A percentile compares a stretch with the other conserved stretches of the same genome.
phyloP scores from a whole-genome alignment of 257 asterid species.

The Primulina eburnea region DNA sequence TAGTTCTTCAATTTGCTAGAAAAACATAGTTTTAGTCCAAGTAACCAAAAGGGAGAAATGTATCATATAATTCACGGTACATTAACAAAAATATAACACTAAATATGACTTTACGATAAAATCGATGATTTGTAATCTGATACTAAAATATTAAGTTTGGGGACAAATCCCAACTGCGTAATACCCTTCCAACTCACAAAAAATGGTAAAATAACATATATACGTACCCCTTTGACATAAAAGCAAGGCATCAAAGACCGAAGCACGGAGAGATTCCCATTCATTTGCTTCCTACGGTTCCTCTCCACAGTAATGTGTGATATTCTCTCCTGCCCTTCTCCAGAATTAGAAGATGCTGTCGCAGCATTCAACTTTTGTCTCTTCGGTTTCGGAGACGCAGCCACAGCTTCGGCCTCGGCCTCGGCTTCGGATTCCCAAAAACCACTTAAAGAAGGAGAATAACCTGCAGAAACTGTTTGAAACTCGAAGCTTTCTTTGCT shows the following conservation, averaged over 20 bases:
- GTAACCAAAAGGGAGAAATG: not conserved
- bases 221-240: constrained; percentile 64
- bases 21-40: not conserved
- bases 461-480: constrained; percentile 34
- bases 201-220: too few relatives aligned
- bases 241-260: constrained; percentile 85
- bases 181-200: not conserved
- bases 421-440: constrained; percentile 34
- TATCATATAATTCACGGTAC: too few relatives aligned
- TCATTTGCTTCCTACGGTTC: constrained; percentile 85
- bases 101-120: too few relatives aligned
- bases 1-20: not conserved
- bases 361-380: constrained; percentile 40
- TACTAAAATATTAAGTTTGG: too few relatives aligned
- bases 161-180: too few relatives aligned
- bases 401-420: constrained; percentile 26
- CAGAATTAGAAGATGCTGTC: constrained; percentile 19
- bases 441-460: constrained; percentile 27
- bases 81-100: too few relatives aligned
- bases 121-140: too few relatives aligned
- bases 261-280: constrained; percentile 64
- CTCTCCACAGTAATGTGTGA: constrained; percentile 79
- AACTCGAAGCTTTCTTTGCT: constrained; percentile 38
- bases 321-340: constrained; percentile 42
- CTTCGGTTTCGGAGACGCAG: constrained; percentile 39